These are phyloP conservation scores for Elaphomyces granulatus DNA, from an alignment of 495 filamentous ascomycete species.

Conservation along the genomic window DNA sequence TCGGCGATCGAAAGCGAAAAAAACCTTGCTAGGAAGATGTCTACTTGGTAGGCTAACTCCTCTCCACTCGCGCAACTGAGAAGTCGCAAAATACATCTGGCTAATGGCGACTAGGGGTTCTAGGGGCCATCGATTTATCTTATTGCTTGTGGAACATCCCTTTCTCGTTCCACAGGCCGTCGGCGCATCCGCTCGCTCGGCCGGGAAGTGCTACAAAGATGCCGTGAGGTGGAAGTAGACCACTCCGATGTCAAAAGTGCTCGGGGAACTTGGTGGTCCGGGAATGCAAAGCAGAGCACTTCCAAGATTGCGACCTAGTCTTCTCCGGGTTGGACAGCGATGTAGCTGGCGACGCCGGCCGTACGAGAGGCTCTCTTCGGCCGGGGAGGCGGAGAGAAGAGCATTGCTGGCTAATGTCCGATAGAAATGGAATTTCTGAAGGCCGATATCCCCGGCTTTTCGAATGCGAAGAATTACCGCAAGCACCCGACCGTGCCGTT, in stretches of 20 bases:
- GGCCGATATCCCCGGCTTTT: conserved; percentile 67
- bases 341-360: conserved; percentile 61
- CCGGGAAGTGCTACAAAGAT: conserved; percentile 71
- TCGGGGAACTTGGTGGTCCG: conserved; percentile 58
- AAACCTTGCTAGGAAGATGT: too few species aligned
- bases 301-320: conserved; percentile 73
- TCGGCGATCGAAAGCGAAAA: too few species aligned
- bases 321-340: conserved; percentile 79
- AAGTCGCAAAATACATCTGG: too few species aligned
- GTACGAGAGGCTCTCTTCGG: not conserved
- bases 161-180: conserved; percentile 61
- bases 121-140: conserved; percentile 75
- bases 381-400: too few species aligned
- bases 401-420: not conserved
- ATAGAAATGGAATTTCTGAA: conserved; percentile 67
- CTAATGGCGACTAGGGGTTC: too few species aligned
- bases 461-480: conserved; percentile 82
- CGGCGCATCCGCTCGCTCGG: conserved; percentile 64
- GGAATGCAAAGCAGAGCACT: conserved; percentile 59
- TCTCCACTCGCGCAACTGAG: too few species aligned
- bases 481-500: conserved; percentile 70
- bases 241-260: conserved; percentile 48
- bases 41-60: too few species aligned
- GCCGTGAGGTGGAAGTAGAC: conserved; percentile 78
- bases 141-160: conserved; percentile 66